Percentiles rank a stretch among this genome's conserved stretches.
These are phyloP conservation scores for Candida ipomoeae DNA, from an alignment of 805 yeast species.

Conservation along the genomic window DNA sequence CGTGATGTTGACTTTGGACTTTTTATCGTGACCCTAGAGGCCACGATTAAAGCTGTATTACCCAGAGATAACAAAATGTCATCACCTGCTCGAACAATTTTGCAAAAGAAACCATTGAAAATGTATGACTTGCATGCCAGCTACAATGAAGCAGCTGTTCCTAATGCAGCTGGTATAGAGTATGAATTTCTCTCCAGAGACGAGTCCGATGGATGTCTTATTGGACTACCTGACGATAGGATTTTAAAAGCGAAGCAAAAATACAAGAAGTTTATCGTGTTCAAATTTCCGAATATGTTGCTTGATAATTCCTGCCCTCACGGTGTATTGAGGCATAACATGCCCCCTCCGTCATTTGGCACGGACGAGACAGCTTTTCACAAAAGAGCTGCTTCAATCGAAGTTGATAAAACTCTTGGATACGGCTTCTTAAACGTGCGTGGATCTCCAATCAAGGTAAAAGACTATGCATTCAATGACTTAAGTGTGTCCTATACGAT, in stretches of 20 bases:
- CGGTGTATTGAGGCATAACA: slow-evolving; percentile 32
- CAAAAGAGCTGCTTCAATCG: slow-evolving; percentile 32
- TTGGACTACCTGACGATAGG: slow-evolving; percentile 50
- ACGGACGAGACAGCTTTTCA: slow-evolving; percentile 35
- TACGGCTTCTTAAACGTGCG: slow-evolving; percentile 48
- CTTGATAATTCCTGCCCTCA: slow-evolving; percentile 52
- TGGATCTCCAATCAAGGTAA: slow-evolving; percentile 52
- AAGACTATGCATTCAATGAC: slow-evolving; percentile 43
- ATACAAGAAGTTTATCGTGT: slow-evolving; percentile 57
- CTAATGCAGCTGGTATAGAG: slow-evolving; percentile 48
- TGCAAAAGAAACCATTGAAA: slow-evolving; percentile 49
- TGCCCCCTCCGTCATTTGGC: slow-evolving; percentile 44
- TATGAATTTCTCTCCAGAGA: slow-evolving; percentile 44
- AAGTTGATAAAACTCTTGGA: slow-evolving; percentile 42
- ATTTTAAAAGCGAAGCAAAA: slow-evolving; percentile 44
- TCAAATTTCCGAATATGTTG: slow-evolving; percentile 51
- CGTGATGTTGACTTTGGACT: slow-evolving; percentile 42
- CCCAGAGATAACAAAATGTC: slow-evolving; percentile 13
- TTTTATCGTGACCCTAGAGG: slow-evolving; percentile 31
- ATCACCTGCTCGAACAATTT: slow-evolving; percentile 17
- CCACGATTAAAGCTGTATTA: slow-evolving; percentile 29
- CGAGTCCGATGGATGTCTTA: slow-evolving; percentile 38
- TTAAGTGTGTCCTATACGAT: slow-evolving; percentile 48
- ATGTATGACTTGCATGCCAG: slow-evolving; percentile 63
- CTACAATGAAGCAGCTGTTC: slow-evolving; percentile 45